These are phyloP conservation scores for Triticum dicoccoides DNA, from an alignment of 176 grass and related monocot species.

Conservation along the genomic window DNA sequence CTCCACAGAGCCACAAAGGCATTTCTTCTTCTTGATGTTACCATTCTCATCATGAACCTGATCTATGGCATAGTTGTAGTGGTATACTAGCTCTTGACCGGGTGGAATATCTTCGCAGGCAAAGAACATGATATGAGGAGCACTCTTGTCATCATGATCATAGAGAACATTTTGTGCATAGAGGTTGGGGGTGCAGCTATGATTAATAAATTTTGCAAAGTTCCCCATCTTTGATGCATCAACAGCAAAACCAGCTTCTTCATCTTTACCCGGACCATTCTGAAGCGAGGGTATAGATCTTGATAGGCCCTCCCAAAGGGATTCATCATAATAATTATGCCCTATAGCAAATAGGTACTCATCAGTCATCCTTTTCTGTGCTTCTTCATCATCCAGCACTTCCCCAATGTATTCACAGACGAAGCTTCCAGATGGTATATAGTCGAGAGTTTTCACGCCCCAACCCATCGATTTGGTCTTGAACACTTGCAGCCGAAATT, in stretches of 20 bases:
- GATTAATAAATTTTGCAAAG: conserved; percentile 76
- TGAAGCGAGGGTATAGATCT: conserved; percentile 70
- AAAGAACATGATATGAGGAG: conserved; percentile 80
- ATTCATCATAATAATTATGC: conserved; percentile 71
- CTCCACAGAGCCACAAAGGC: conserved; percentile 66
- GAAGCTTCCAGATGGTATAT: conserved; percentile 76
- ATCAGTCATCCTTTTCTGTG: conserved; percentile 60
- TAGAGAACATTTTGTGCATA: conserved; percentile 83
- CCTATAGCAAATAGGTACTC: conserved; percentile 81
- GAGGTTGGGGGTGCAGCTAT: conserved; percentile 69
- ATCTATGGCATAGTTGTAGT: conserved; percentile 80
- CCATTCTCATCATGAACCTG: conserved; percentile 71
- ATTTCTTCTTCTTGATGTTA: conserved; percentile 83
- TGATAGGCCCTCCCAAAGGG: conserved; percentile 78
- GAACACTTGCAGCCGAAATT: conserved; percentile 68
- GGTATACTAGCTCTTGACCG: conserved; percentile 58
- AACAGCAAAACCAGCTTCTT: conserved; percentile 51
- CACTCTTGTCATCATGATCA: conserved; percentile 68
- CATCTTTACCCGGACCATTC: conserved; percentile 35
- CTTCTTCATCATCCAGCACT: conserved; percentile 65
- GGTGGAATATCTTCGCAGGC: conserved; percentile 66
- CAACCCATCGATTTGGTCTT: conserved; percentile 79
- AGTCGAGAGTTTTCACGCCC: conserved; percentile 62
- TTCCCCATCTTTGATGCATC: conserved; percentile 72
- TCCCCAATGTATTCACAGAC: conserved; percentile 84